Conservation (phyloP, 1,139 yeast genomes). For the Debaryomycetaceae sp. region DNA sequence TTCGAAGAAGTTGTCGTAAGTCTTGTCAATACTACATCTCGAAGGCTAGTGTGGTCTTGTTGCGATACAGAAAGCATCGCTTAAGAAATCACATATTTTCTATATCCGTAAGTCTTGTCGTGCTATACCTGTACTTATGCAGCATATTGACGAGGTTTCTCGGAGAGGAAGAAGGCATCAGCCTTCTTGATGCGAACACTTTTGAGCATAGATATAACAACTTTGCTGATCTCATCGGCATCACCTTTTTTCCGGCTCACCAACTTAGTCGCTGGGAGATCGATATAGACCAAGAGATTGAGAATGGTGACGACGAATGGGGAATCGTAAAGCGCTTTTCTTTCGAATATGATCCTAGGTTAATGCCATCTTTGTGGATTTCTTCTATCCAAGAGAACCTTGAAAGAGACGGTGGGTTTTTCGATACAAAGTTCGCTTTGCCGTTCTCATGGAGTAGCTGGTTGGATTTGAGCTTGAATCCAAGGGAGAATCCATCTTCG, state of each 20-base stretch:
- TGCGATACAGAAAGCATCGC: not conserved
- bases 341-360: slow-evolving; percentile 14
- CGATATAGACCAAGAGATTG: not conserved
- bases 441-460: slow-evolving; percentile 18
- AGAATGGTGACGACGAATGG: not conserved
- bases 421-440: slow-evolving; percentile 8
- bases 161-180: not conserved
- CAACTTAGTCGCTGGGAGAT: not conserved
- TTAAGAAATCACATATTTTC: not conserved
- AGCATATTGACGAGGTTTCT: not conserved
- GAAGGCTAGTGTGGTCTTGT: not conserved
- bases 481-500: not conserved
- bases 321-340: slow-evolving; percentile 1
- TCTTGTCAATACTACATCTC: not conserved
- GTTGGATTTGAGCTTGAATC: slow-evolving; percentile 8
- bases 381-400: slow-evolving; percentile 5
- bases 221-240: not conserved
- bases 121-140: not conserved
- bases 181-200: not conserved
- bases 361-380: slow-evolving; percentile 15
- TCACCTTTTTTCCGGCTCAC: not conserved
- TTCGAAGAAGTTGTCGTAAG: not conserved
- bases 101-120: not conserved
- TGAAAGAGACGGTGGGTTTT: not conserved
- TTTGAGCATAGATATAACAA: not conserved